Evolutionary conservation across 441 rosid genomes (phyloP), one percentile per base, ranked within the genome.

Genomic region (Populus tomentosa): DNA sequence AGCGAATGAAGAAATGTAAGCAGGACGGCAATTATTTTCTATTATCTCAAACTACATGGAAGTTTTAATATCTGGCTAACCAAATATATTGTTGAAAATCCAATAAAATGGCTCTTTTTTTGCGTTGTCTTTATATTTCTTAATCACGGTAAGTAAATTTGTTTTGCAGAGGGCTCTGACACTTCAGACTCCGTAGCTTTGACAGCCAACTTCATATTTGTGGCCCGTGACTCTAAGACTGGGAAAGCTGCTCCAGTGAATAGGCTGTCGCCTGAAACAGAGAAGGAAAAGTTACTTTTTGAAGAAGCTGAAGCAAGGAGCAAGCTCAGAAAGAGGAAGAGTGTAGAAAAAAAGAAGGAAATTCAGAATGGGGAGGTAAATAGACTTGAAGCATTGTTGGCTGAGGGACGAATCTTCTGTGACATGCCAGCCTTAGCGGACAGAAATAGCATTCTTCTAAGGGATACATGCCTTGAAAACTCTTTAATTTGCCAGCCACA

Each of bases 401-500:
- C 91, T 1, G 91, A 91, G 82, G 98, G 98, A 74, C 82, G 97
- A 76, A 80, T 93, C 59, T 89, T 95, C 81, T 89, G 91, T 75
- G 94, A 90, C 83, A 88, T 89, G 94, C 97, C 96, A 46, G 94
- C 97, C 63, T 86, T 91, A 77, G 98, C 95, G 13, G 95, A 91
- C 81, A 87, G 95, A 81, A 74, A 90, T 79, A 94, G 95, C 87
- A 93, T 91, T 84, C 95, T 90, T 82, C 79, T 92, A 32, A 88
- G 88, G 85, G 93, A 93, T 78, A 89, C 97, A 10, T 78, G 84
- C 69, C 92, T 89, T 3, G 94, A 91, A 65, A 90, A 90, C 75
- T 89, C 94, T 10, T 86, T 89, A 61, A 89, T 91, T 73, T 90
- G 98, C 82, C 93, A 90, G 84, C 93, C 98, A 7, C 98, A 91